phyloP scores from a whole-genome alignment of 2,329 filamentous ascomycete species.

The Trichoderma gracile region DNA sequence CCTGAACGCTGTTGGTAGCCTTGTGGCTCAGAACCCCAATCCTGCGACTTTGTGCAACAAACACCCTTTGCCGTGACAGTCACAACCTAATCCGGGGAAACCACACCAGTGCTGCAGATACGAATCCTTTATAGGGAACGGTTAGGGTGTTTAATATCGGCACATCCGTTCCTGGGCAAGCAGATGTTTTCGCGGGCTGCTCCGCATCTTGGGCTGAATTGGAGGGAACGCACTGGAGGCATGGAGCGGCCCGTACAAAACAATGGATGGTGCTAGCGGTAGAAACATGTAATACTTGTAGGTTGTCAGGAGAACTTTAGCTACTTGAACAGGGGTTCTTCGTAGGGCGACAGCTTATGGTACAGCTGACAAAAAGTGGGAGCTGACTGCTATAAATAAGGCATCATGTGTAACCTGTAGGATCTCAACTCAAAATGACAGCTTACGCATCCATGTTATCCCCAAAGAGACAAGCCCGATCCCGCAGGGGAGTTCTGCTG shows the following conservation, averaged over 20 bases:
- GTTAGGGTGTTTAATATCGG: background rate
- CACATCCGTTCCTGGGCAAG: background rate
- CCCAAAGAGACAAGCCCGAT: background rate
- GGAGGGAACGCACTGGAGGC: background rate
- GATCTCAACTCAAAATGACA: background rate
- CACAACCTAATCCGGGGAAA: background rate
- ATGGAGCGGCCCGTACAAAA: background rate
- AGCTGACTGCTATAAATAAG: slow-evolving; percentile 20
- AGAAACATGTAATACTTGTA: background rate
- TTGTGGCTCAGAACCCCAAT: background rate
- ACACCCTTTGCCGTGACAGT: background rate
- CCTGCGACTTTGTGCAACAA: background rate
- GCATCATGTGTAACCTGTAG: background rate
- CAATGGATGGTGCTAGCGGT: background rate
- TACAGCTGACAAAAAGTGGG: background rate
- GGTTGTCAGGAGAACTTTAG: background rate
- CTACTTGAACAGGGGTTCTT: slow-evolving; percentile 2
- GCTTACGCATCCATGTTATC: background rate
- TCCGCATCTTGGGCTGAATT: background rate
- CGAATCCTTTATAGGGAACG: background rate
- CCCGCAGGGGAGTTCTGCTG: background rate
- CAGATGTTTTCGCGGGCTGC: background rate
- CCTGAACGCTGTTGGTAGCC: background rate
- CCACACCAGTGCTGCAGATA: background rate
- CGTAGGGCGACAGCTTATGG: background rate